Conservation (phyloP, 176 grass and related monocot species). For the Leersia perrieri region DNA sequence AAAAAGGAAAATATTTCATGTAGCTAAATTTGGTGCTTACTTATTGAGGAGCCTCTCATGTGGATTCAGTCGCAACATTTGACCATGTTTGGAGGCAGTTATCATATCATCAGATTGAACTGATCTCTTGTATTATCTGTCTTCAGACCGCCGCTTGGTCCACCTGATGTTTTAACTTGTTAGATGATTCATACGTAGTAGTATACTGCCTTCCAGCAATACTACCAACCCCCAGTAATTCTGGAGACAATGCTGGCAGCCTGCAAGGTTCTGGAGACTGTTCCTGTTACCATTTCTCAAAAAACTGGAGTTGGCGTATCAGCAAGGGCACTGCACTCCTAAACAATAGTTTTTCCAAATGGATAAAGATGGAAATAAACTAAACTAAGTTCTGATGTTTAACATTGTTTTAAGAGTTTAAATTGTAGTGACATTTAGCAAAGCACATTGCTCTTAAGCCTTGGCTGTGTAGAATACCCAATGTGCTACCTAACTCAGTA, state of each 20-base stretch:
- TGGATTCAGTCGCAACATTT: background rate
- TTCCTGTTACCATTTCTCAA: constrained; percentile 1
- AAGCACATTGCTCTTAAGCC: background rate
- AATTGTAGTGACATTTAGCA: background rate
- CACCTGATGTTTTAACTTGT: background rate
- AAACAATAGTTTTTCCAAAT: background rate
- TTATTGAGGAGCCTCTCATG: background rate
- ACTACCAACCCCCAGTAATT: background rate
- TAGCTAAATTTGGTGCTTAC: background rate
- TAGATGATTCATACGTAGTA: background rate
- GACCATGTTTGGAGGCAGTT: background rate
- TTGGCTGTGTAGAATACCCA: background rate
- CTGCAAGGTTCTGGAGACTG: background rate
- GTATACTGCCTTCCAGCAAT: background rate
- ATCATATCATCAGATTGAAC: background rate
- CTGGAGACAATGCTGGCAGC: background rate
- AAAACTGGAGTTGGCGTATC: background rate
- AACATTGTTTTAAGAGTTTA: constrained; percentile 10
- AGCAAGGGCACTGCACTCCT: background rate
- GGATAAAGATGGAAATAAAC: background rate
- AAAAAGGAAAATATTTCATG: background rate
- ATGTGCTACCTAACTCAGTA: background rate
- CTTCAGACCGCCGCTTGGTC: background rate
- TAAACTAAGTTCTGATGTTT: constrained; percentile 12
- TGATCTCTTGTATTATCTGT: background rate